Evolutionary conservation across 805 yeast species (phyloP).

Genomic region (Ogataea angusta): DNA sequence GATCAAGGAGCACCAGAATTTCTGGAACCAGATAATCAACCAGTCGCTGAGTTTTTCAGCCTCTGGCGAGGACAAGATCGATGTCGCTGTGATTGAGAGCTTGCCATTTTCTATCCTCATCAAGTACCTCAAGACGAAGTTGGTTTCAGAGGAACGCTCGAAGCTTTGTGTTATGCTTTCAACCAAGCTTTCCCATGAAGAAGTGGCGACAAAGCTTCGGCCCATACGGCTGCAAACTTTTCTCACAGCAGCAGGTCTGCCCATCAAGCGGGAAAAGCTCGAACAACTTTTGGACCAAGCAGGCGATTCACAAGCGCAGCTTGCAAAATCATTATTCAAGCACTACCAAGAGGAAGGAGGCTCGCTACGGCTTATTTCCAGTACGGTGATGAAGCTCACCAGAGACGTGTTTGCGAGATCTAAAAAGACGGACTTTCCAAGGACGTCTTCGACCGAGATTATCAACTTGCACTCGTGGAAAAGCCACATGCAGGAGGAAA

Average conservation of each 20-base stretch:
- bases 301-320: slow-evolving; percentile 34
- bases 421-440: not conserved
- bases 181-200: slow-evolving; percentile 37
- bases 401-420: slow-evolving; percentile 14
- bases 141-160: slow-evolving; percentile 40
- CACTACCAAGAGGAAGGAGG: slow-evolving; percentile 42
- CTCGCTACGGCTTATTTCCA: slow-evolving; percentile 23
- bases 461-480: slow-evolving; percentile 23
- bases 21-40: slow-evolving; percentile 49
- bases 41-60: slow-evolving; percentile 40
- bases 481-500: not conserved
- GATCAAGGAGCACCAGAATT: slow-evolving; percentile 42
- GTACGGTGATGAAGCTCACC: slow-evolving; percentile 22
- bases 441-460: slow-evolving; percentile 9
- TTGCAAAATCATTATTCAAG: slow-evolving; percentile 41
- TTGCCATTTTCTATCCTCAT: slow-evolving; percentile 35
- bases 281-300: slow-evolving; percentile 37
- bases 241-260: slow-evolving; percentile 45
- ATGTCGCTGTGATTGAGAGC: slow-evolving; percentile 28
- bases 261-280: slow-evolving; percentile 40
- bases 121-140: slow-evolving; percentile 32
- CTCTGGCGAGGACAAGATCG: slow-evolving; percentile 34
- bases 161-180: slow-evolving; percentile 42
- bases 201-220: slow-evolving; percentile 34
- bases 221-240: slow-evolving; percentile 42